Evolutionary conservation across 2,329 filamentous ascomycete species (phyloP).

Genomic region (Lachnellula hyalina): DNA sequence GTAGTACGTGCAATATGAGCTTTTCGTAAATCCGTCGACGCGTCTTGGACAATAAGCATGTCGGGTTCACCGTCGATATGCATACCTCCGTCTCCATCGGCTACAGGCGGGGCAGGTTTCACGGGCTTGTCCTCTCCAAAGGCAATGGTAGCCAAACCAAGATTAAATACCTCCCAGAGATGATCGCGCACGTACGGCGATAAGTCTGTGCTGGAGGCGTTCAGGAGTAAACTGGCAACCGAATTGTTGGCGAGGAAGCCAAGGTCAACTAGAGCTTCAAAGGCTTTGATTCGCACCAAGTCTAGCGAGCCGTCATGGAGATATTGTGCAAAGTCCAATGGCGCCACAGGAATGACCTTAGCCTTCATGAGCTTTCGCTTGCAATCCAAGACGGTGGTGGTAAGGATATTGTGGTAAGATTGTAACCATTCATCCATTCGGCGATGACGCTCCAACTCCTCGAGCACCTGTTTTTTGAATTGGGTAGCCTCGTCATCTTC

Average conservation of each 20-base stretch:
- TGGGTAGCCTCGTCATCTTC: constrained; percentile 37
- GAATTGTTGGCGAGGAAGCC: constrained; percentile 51
- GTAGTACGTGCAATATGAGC: constrained; percentile 44
- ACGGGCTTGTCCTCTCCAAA: constrained; percentile 49
- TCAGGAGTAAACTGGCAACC: constrained; percentile 53
- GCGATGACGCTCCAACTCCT: constrained; percentile 62
- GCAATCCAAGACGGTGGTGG: constrained; percentile 56
- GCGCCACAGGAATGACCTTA: constrained; percentile 49
- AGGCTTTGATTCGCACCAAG: constrained; percentile 60
- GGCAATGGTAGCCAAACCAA: constrained; percentile 57
- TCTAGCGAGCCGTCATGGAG: constrained; percentile 59
- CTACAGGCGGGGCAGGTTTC: constrained; percentile 19
- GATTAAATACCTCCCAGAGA: constrained; percentile 54
- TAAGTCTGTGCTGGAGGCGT: constrained; percentile 54
- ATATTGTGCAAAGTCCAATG: constrained; percentile 57
- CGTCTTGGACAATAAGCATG: constrained; percentile 43
- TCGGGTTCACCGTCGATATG: constrained; percentile 15
- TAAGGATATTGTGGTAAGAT: constrained; percentile 64
- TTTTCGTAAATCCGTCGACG: constrained; percentile 41
- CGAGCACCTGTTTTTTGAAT: constrained; percentile 43
- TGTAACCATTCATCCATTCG: constrained; percentile 64
- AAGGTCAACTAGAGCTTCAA: constrained; percentile 59
- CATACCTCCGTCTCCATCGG: constrained; percentile 15
- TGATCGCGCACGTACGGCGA: constrained; percentile 58
- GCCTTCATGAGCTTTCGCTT: constrained; percentile 60